Base-by-base conservation (phyloP, 768 basidiomycete species). In the Boletus fagicola region DNA sequence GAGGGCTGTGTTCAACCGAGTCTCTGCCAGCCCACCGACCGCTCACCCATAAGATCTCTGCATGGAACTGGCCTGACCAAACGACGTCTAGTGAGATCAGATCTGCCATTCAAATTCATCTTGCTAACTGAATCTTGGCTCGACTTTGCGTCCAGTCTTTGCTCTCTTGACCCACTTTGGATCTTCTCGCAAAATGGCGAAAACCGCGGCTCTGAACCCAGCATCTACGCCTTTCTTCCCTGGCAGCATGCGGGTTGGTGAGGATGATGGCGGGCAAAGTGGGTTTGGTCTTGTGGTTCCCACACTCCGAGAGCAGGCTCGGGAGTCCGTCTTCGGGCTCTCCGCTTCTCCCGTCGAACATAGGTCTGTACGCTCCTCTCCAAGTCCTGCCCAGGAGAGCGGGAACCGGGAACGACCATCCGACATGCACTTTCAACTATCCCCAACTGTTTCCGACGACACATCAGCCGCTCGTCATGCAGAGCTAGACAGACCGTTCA, bases 191-290 rank as follows among this genome's bases (percentile, higher is more conserved):
- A 76, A 74, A 69, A 88, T 90, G 86, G 85, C 87, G 60, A 85
- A 83, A 80, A 88, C 84, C 66, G 86, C 83, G 66, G 80, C 87
- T 58, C 77, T 92, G 65, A 91, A 92, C 73, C 89, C 90, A 62
- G 80, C 88, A 60, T 92, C 90, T 57, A 85, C 85, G 70, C 90
- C 90, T 50, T 92, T 92, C 81, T 90, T 90, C 71, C 90, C 90
- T 59, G 87, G 87, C 53, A 65, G 55, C 53, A 68, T 83, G 63
- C 83, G 84, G 61, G 67, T 77, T 62, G 76, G 68, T 65, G 85
- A 85, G 55, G 84, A 86, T 57, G 85, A 86, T 53, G 76, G 74
- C 12, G 43, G 54, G 48, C 68, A 71, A 49, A 72, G 69, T 65
- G 75, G 74, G 57, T 70, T 81, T 44, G 74, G 74, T 53, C 80